phyloP scores from a whole-genome alignment of 768 basidiomycete genomes.

The Suillus variegatus region DNA sequence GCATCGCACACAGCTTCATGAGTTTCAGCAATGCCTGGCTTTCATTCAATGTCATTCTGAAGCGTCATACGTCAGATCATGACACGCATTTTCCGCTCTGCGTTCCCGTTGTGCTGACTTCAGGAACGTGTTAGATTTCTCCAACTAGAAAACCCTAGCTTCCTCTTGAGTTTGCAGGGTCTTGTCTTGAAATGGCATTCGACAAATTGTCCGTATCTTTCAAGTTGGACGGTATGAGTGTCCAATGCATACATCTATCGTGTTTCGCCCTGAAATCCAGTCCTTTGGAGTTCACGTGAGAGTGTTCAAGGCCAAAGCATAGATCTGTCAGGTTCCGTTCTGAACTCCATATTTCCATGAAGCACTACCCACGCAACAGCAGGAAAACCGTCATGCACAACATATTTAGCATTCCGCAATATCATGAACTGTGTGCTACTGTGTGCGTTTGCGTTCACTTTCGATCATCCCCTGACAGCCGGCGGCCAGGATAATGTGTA shows the following conservation, averaged over 20 bases:
- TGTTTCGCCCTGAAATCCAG: constrained; percentile 42
- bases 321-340: constrained; percentile 40
- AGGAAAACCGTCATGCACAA: constrained; percentile 43
- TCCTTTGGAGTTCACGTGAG: constrained; percentile 36
- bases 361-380: constrained; percentile 33
- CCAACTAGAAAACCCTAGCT: constrained; percentile 30
- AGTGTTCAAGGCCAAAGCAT: constrained; percentile 42
- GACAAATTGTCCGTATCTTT: constrained; percentile 44
- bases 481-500: constrained; percentile 69
- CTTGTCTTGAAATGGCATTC: constrained; percentile 40
- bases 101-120: neutral
- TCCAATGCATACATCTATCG: constrained; percentile 54
- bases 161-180: constrained; percentile 29
- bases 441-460: constrained; percentile 46
- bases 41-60: neutral
- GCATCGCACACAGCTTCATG: neutral
- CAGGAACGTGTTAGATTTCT: neutral
- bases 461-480: constrained; percentile 48
- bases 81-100: neutral
- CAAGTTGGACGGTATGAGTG: constrained; percentile 35
- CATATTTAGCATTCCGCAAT: constrained; percentile 31
- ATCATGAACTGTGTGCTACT: constrained; percentile 36
- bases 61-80: neutral
- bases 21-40: neutral
- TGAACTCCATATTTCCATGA: constrained; percentile 43